These are phyloP conservation scores for Begonia masoniana DNA, from an alignment of 306 rosid species.

Conservation along the genomic window DNA sequence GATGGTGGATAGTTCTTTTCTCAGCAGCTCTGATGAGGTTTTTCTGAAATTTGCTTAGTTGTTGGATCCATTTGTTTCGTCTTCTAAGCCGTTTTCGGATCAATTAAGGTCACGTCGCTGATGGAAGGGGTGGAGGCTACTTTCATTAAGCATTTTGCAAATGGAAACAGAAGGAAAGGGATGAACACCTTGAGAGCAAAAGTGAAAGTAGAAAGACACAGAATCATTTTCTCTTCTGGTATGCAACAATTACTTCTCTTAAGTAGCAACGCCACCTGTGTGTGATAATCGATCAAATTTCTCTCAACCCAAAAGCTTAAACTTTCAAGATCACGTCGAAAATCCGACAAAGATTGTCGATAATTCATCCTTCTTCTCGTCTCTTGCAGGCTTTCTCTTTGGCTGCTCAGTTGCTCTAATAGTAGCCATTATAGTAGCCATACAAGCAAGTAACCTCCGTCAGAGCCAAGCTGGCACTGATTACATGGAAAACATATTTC, in stretches of 20 bases:
- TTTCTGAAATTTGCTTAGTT: not conserved
- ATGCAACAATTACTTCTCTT: not conserved
- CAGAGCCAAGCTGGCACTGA: conserved; percentile 5
- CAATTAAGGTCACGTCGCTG: conserved; percentile 35
- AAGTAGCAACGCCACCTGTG: not conserved
- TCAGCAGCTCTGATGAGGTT: conserved; percentile 46
- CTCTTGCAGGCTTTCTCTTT: conserved; percentile 26
- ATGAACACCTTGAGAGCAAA: conserved; percentile 32
- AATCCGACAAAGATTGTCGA: not conserved
- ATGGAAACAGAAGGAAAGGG: conserved; percentile 35
- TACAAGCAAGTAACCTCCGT: conserved; percentile 41
- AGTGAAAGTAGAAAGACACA: conserved; percentile 29
- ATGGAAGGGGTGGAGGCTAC: conserved; percentile 48
- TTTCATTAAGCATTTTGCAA: conserved; percentile 43
- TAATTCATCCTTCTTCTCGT: not conserved
- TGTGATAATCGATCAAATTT: too few species aligned
- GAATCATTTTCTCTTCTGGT: conserved; percentile 33
- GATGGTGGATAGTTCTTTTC: conserved; percentile 54
- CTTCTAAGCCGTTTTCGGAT: conserved; percentile 3
- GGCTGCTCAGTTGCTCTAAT: conserved; percentile 42
- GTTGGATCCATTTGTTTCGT: not conserved
- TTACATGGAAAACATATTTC: conserved; percentile 58
- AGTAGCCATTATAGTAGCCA: conserved; percentile 27
- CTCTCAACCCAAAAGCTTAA: too few species aligned
- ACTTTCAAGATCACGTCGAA: not conserved